A percentile compares a stretch with the other conserved stretches of the same genome.
Conservation (phyloP, 1,139 yeast species). For the Taphrina betulina region DNA sequence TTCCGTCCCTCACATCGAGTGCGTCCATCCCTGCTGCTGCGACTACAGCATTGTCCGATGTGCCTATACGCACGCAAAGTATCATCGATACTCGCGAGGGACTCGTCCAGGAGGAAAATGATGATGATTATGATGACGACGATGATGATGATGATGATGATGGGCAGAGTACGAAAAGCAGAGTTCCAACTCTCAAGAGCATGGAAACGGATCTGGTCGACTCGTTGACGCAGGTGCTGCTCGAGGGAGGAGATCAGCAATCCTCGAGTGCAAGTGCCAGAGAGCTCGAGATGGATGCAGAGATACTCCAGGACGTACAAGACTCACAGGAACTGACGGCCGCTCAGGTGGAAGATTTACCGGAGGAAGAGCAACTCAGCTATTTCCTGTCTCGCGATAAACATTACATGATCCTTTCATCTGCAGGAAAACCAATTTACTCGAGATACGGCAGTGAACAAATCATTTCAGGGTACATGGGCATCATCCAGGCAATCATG, state of each 20-base stretch:
- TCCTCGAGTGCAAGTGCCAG: no score
- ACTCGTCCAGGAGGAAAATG: no score
- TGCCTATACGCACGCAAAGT: no score
- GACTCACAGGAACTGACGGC: neutral
- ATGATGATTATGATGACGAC: no score
- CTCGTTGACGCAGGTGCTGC: no score
- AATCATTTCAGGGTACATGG: constrained; percentile 69
- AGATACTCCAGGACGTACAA: no score
- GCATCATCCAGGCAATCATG: constrained; percentile 51
- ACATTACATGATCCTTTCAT: constrained; percentile 78
- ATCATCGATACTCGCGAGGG: no score
- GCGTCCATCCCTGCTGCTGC: neutral
- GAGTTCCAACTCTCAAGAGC: neutral
- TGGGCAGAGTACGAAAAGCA: no score
- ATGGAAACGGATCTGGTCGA: neutral
- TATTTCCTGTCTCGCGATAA: constrained; percentile 53
- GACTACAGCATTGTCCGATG: neutral
- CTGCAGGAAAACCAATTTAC: constrained; percentile 92
- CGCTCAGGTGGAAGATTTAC: neutral
- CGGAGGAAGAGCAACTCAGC: constrained; percentile 16
- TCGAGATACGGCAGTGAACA: constrained; percentile 76
- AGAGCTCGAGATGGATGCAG: no score
- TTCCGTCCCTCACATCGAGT: neutral
- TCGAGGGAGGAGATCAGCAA: no score
- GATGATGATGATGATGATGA: no score